Percentiles rank a stretch among this genome's conserved stretches.
Conservation (phyloP, 129 eudicot species). For the Arctium lappa region DNA sequence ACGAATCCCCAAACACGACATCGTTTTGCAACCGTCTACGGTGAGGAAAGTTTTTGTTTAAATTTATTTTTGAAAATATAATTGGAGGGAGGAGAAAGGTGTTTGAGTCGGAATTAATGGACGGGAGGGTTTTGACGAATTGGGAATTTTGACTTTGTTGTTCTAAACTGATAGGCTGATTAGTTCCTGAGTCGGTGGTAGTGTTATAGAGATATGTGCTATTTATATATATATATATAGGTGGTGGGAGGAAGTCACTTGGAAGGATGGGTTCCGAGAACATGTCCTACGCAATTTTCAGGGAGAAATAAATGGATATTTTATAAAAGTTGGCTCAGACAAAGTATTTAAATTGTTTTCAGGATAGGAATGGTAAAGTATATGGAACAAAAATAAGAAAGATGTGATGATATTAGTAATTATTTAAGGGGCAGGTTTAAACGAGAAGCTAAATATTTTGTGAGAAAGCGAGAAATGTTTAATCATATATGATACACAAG, state of each 20-base stretch:
- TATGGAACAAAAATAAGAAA: too few relatives aligned
- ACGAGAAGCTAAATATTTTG: too few relatives aligned
- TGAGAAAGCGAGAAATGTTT: too few relatives aligned
- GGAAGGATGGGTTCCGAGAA: neutral
- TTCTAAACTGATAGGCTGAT: constrained; percentile 17
- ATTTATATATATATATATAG: neutral
- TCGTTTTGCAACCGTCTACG: neutral
- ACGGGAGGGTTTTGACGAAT: neutral
- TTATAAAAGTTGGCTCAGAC: neutral
- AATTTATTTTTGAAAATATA: neutral
- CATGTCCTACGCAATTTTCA: neutral
- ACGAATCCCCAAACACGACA: constrained; percentile 26
- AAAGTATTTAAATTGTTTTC: too few relatives aligned
- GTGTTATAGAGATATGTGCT: neutral
- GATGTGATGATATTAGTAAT: too few relatives aligned
- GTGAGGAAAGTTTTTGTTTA: neutral
- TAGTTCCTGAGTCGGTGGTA: neutral
- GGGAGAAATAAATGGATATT: neutral
- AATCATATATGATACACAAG: too few relatives aligned
- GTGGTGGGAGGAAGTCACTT: neutral
- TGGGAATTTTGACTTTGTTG: constrained; percentile 10
- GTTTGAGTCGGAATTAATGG: neutral
- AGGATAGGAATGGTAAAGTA: too few relatives aligned
- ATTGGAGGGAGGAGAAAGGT: neutral
- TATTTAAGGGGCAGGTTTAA: too few relatives aligned